Conservation (phyloP, 371 early-diverging fungal species). For the Syncephalastrum contaminatum region DNA sequence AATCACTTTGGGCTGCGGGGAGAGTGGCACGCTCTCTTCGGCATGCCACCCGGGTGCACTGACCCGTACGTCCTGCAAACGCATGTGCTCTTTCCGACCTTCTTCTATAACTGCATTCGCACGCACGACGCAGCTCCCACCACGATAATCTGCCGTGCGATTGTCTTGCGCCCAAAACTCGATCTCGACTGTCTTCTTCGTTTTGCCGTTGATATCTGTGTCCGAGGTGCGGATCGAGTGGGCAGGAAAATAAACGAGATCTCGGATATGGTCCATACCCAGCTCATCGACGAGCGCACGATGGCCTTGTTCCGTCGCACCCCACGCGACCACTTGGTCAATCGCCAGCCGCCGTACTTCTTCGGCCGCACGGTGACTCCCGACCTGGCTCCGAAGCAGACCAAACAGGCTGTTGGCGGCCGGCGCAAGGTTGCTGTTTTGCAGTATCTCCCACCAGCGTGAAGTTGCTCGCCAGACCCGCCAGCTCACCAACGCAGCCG, state of each 20-base stretch:
- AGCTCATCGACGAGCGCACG: constrained; percentile 22
- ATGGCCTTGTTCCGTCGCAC: constrained; percentile 22
- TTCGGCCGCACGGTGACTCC: constrained; percentile 30
- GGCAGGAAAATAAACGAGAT: constrained; percentile 24
- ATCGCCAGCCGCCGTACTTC: constrained; percentile 28
- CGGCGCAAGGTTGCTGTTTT: background rate
- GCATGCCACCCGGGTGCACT: constrained; percentile 20
- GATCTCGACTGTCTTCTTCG: constrained; percentile 15
- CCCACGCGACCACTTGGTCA: constrained; percentile 25
- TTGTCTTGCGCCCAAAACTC: constrained; percentile 36
- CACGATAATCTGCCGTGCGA: constrained; percentile 17
- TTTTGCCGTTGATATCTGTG: constrained; percentile 2
- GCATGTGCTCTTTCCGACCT: background rate
- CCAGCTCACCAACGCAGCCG: constrained; percentile 30
- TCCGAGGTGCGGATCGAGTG: constrained; percentile 9
- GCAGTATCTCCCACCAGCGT: constrained; percentile 30
- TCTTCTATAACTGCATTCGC: constrained; percentile 22
- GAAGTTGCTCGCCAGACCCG: constrained; percentile 28
- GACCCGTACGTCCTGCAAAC: constrained; percentile 9
- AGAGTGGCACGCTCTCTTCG: constrained; percentile 12
- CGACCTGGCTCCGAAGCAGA: constrained; percentile 16
- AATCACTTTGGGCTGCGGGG: constrained; percentile 7
- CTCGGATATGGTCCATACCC: constrained; percentile 24
- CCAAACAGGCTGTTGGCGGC: constrained; percentile 6
- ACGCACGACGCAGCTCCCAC: constrained; percentile 30